Evolutionary conservation across 148 eudicot species (phyloP).

Genomic region (Drosera capensis): DNA sequence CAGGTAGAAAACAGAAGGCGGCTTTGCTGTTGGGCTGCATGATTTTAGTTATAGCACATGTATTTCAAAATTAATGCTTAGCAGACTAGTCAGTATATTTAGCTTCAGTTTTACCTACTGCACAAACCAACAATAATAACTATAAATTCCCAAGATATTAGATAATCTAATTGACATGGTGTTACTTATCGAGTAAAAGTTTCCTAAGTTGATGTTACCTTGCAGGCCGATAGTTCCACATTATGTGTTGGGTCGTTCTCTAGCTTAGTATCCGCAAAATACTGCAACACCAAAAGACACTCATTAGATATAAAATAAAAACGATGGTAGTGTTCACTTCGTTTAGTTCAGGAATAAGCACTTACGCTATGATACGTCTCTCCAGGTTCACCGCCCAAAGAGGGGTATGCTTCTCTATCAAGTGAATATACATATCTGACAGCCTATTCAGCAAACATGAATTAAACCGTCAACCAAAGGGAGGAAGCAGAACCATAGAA

Average conservation of each 20-base stretch:
- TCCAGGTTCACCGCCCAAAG: conserved; percentile 76
- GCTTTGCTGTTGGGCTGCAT: too few relatives aligned
- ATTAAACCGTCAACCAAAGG: conserved; percentile 2
- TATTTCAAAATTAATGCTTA: too few relatives aligned
- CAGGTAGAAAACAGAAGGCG: too few relatives aligned
- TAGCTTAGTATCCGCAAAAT: conserved; percentile 65
- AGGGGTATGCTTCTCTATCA: conserved; percentile 76
- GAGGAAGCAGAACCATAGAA: not conserved
- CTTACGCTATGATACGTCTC: conserved; percentile 84
- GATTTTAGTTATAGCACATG: too few relatives aligned
- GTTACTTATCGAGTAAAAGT: too few relatives aligned
- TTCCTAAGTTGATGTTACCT: conserved; percentile 32
- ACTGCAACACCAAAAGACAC: conserved; percentile 24
- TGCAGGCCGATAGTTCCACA: conserved; percentile 58
- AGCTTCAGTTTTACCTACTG: too few relatives aligned
- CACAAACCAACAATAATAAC: too few relatives aligned
- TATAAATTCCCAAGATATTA: too few relatives aligned
- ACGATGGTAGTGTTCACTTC: not conserved
- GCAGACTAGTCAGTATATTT: too few relatives aligned
- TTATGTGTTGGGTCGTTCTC: conserved; percentile 88
- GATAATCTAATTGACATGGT: too few relatives aligned
- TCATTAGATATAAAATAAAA: conserved; percentile 3
- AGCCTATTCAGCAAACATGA: conserved; percentile 33
- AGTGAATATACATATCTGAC: conserved; percentile 58
- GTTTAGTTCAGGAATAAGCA: not conserved